Conservation (phyloP, 257 asterid genomes). For the Datura wrightii region DNA sequence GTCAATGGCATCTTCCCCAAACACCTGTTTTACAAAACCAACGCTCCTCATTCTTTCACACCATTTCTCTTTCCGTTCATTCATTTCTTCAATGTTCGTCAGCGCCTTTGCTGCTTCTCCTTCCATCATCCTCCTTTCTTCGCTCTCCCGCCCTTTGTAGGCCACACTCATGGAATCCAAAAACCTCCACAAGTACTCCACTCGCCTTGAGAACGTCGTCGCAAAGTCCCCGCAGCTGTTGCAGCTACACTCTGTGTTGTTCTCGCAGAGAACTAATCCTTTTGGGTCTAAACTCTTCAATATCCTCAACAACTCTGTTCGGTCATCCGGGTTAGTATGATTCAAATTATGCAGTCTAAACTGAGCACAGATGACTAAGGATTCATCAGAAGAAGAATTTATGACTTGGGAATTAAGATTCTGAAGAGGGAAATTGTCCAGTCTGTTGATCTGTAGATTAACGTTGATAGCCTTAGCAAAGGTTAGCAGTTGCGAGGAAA, state of each 20-base stretch:
- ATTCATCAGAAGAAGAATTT: slow-evolving; percentile 61
- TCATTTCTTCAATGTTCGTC: slow-evolving; percentile 64
- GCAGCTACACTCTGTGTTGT: slow-evolving; percentile 75
- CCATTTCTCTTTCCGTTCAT: slow-evolving; percentile 80
- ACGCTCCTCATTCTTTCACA: slow-evolving; percentile 67
- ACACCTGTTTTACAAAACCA: slow-evolving; percentile 58
- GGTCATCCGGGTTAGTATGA: slow-evolving; percentile 63
- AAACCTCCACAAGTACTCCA: slow-evolving; percentile 73
- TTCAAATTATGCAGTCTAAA: slow-evolving; percentile 70
- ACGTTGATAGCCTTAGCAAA: slow-evolving; percentile 73
- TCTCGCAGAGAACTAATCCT: slow-evolving; percentile 74
- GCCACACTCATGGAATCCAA: slow-evolving; percentile 77
- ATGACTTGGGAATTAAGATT: slow-evolving; percentile 60
- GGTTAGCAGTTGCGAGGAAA: slow-evolving; percentile 63
- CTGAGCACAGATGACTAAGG: slow-evolving; percentile 67
- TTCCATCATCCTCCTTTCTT: slow-evolving; percentile 87
- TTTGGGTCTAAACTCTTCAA: slow-evolving; percentile 61
- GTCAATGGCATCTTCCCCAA: slow-evolving; percentile 72
- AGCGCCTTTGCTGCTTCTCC: slow-evolving; percentile 83
- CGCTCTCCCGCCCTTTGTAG: slow-evolving; percentile 77
- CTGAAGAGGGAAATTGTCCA: slow-evolving; percentile 59
- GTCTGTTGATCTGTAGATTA: slow-evolving; percentile 72
- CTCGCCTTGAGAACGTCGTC: slow-evolving; percentile 65
- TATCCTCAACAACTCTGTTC: slow-evolving; percentile 57
- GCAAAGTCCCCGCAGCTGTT: slow-evolving; percentile 71